These are phyloP conservation scores for Metarhizium rileyi DNA, from an alignment of 2,329 filamentous ascomycete genomes.

Conservation along the genomic window DNA sequence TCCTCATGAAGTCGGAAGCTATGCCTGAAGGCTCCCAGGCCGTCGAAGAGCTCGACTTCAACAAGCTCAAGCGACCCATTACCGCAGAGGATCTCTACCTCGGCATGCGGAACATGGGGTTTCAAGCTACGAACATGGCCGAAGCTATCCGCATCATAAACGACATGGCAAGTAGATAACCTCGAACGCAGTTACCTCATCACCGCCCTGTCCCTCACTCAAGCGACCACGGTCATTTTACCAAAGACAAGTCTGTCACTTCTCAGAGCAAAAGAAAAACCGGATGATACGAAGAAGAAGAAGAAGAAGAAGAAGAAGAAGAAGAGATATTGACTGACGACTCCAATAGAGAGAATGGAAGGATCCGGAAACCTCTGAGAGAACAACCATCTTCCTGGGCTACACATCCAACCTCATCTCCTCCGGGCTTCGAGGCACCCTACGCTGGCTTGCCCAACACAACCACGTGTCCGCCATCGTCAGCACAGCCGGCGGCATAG, in stretches of 20 bases:
- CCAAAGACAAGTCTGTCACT: no score
- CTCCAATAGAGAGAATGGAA: conserved; percentile 57
- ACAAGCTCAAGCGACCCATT: conserved; percentile 66
- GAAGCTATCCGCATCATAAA: conserved; percentile 90
- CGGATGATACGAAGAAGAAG: no score
- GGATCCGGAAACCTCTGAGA: conserved; percentile 67
- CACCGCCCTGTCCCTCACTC: not conserved
- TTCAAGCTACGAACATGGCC: conserved; percentile 59
- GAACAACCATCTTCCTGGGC: conserved; percentile 90
- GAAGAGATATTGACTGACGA: no score
- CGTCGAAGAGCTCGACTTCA: conserved; percentile 89
- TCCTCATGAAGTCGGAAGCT: conserved; percentile 74
- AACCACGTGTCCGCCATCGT: conserved; percentile 88
- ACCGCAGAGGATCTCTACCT: conserved; percentile 77
- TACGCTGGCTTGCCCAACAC: conserved; percentile 89
- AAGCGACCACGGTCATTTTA: no score
- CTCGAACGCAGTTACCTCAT: not conserved
- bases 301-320: no score
- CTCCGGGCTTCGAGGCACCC: conserved; percentile 80
- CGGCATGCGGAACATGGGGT: conserved; percentile 80
- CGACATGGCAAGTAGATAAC: conserved; percentile 65
- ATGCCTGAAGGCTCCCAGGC: conserved; percentile 69
- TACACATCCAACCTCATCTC: conserved; percentile 98
- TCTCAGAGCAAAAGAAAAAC: no score
- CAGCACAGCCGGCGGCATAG: conserved; percentile 87